Base-by-base conservation (phyloP, 2,329 filamentous ascomycete species). In the Aspergillus ibericus region DNA sequence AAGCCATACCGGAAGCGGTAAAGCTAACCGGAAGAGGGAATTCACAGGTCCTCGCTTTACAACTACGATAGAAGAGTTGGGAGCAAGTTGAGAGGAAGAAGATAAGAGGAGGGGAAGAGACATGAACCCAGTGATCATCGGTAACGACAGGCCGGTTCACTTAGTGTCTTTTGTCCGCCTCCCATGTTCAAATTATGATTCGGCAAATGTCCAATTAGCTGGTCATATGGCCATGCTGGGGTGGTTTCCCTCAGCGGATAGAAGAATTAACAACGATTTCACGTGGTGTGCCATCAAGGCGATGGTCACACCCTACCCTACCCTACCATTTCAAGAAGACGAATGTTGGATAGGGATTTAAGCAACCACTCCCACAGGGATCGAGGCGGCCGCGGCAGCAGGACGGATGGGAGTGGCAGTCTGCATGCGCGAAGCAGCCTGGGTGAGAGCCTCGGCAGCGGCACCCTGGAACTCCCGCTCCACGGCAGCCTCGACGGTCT, bases 401-500 rank as follows among this genome's bases (percentile, higher is more conserved):
- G 67, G 59, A 29, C 61, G 55, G 35, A 66, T 46, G 27, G 67
- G 56, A 44, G 61, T 59, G 27, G 60, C 65, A 22, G 70, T 66
- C 64, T 71, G 67, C 66, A 70, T 59, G 38, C 50, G 56, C 35
- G 58, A 52, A 8, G 54, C 56, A 32, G 60, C 56, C 20, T 60
- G 38, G 42, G 65, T 44, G 25, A 61, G 54, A 15, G 62, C 53
- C 53, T 60, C 53, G 15, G 64, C 57, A 18, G 58, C 61, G 12
- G 51, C 36, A n/a, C 63, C 65, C 29, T 62, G 59, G 47, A 77
- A 68, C 59, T 77, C 75, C 29, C 75, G 71, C 69, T 82, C 79
- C 22, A 86, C 74, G 13, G 83, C 77, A 72, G 88, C 85, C 71
- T 84, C 80, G 52, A 86, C 80, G 13, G 85, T 80, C 69, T 90